Evolutionary conservation across 306 rosid genomes (phyloP).

Genomic region (Echinosophora koreensis): DNA sequence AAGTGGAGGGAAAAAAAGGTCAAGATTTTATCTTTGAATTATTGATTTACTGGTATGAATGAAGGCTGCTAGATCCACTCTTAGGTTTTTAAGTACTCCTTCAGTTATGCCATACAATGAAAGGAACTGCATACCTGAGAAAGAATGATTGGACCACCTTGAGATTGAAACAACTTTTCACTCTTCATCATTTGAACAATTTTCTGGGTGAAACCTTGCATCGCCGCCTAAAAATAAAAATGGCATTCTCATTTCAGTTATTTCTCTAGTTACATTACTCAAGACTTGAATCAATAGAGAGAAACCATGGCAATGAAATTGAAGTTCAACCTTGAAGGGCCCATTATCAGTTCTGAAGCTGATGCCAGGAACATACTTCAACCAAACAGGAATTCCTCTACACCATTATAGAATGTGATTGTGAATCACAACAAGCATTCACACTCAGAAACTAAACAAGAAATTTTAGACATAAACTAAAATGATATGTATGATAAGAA

Average conservation of each 20-base stretch:
- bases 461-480: constrained; percentile 6
- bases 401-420: constrained; percentile 45
- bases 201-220: constrained; percentile 90
- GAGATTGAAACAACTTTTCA: constrained; percentile 85
- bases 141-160: constrained; percentile 96
- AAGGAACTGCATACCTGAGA: constrained; percentile 72
- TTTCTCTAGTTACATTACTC: neutral
- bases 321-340: constrained; percentile 80
- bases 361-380: constrained; percentile 92
- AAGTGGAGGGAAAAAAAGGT: neutral
- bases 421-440: constrained; percentile 38
- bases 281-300: constrained; percentile 6
- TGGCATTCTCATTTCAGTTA: neutral
- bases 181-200: constrained; percentile 91
- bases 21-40: neutral
- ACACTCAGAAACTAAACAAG: constrained; percentile 4
- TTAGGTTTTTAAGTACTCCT: constrained; percentile 11
- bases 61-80: constrained; percentile 1
- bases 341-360: constrained; percentile 94
- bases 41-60: constrained; percentile 8
- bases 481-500: neutral
- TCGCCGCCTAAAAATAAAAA: constrained; percentile 67
- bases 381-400: constrained; percentile 98
- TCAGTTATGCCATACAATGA: constrained; percentile 9
- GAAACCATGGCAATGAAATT: constrained; percentile 38